Evolutionary conservation across 495 filamentous ascomycete genomes (phyloP).

Genomic region (Hypoxylon crocopeplum): DNA sequence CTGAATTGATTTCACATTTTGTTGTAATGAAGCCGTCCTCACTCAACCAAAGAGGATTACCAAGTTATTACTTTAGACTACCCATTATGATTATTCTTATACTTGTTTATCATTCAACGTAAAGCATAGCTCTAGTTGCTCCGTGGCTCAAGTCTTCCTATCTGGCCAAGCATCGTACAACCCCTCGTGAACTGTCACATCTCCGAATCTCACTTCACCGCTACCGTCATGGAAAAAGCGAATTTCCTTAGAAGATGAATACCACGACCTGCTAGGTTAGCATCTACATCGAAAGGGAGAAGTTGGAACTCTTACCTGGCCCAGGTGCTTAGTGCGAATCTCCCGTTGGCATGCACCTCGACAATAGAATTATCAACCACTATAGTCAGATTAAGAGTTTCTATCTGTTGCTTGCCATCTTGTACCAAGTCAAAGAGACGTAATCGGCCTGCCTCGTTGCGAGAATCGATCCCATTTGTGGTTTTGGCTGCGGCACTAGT

Average conservation of each 20-base stretch:
- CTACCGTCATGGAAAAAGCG: conserved; percentile 33
- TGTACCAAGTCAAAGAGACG: conserved; percentile 35
- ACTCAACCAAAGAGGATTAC: too few relatives aligned
- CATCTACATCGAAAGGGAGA: background rate
- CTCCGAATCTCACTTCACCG: conserved; percentile 23
- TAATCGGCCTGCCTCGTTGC: conserved; percentile 31
- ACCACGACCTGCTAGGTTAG: conserved; percentile 34
- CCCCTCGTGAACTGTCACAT: conserved; percentile 32
- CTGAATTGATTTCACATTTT: too few relatives aligned
- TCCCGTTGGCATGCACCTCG: conserved; percentile 51
- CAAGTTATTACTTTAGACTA: too few relatives aligned
- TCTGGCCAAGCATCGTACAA: conserved; percentile 33
- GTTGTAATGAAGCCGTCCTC: too few relatives aligned
- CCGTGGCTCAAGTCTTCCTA: background rate
- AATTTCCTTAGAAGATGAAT: conserved; percentile 28
- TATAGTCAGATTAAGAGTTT: conserved; percentile 43
- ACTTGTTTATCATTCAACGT: too few relatives aligned
- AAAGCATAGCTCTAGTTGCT: background rate
- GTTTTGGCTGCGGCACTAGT: conserved; percentile 35
- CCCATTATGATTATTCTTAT: too few relatives aligned
- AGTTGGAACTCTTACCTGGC: conserved; percentile 22
- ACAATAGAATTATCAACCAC: conserved; percentile 51
- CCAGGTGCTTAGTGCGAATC: conserved; percentile 46
- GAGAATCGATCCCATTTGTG: conserved; percentile 33
- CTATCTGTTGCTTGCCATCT: conserved; percentile 19